Conservation (phyloP, 345 rosid genomes). For the Brassica carinata region DNA sequence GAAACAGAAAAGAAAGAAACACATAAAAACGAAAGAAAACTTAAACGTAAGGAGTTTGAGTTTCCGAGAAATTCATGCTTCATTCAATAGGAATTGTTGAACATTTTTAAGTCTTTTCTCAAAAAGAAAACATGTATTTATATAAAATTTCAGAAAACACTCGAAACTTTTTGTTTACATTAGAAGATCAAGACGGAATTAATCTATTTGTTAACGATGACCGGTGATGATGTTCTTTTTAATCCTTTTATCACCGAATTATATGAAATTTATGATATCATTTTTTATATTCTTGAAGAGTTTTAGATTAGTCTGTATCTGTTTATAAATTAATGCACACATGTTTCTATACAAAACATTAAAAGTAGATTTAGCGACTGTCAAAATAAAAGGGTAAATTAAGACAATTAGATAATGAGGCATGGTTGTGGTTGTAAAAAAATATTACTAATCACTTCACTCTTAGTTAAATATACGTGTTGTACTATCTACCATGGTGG, state of each 20-base stretch:
- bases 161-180: background rate
- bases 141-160: background rate
- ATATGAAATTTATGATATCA: background rate
- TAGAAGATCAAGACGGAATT: background rate
- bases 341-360: background rate
- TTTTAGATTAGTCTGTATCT: background rate
- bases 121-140: too few relatives aligned
- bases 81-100: background rate
- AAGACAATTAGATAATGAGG: background rate
- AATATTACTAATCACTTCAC: constrained; percentile 22
- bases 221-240: background rate
- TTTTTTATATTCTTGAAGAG: background rate
- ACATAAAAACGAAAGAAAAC: background rate
- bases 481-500: constrained; percentile 27
- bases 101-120: background rate
- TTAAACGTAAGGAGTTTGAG: background rate
- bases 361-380: background rate
- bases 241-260: background rate
- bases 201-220: background rate
- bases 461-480: constrained; percentile 14
- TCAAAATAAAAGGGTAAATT: background rate
- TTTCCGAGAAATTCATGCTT: background rate
- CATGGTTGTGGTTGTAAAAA: constrained; percentile 10
- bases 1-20: background rate
- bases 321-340: background rate